phyloP scores from a whole-genome alignment of 148 eudicot genomes.

The Simmondsia chinensis region DNA sequence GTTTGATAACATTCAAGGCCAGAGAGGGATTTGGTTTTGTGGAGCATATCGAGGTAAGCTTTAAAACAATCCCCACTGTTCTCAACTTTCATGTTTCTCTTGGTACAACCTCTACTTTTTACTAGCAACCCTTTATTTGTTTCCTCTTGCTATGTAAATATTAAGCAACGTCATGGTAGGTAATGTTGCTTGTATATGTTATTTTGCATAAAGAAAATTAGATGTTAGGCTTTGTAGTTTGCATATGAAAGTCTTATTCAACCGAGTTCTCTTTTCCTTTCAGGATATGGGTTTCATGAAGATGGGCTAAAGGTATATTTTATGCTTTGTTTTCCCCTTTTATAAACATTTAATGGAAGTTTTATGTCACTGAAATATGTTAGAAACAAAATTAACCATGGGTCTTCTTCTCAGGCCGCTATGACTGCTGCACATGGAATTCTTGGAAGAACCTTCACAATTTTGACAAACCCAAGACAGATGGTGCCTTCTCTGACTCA shows the following conservation, averaged over 20 bases:
- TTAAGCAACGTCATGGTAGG: too few species aligned
- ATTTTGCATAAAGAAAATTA: too few species aligned
- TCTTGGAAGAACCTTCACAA: constrained; percentile 25
- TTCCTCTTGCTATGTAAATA: too few species aligned
- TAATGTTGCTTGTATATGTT: too few species aligned
- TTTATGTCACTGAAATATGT: too few species aligned
- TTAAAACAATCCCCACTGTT: too few species aligned
- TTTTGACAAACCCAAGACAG: constrained; percentile 65
- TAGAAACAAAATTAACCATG: too few species aligned
- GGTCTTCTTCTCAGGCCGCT: constrained; percentile 69
- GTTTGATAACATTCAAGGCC: constrained; percentile 74
- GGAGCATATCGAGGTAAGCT: constrained; percentile 89
- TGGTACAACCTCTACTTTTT: not conserved
- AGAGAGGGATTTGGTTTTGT: constrained; percentile 92
- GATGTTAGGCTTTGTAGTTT: too few species aligned
- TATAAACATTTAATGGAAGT: too few species aligned
- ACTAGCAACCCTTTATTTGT: too few species aligned
- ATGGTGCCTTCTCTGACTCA: constrained; percentile 74
- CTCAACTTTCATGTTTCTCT: not conserved
- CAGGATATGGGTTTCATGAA: constrained; percentile 95
- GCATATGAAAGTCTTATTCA: not conserved
- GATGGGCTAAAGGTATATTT: constrained; percentile 83
- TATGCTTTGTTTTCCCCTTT: not conserved
- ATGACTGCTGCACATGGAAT: constrained; percentile 57
- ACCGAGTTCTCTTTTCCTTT: constrained; percentile 1